These are phyloP conservation scores for Wickerhamiella shivajii DNA, from an alignment of 805 yeast species.

Conservation along the genomic window DNA sequence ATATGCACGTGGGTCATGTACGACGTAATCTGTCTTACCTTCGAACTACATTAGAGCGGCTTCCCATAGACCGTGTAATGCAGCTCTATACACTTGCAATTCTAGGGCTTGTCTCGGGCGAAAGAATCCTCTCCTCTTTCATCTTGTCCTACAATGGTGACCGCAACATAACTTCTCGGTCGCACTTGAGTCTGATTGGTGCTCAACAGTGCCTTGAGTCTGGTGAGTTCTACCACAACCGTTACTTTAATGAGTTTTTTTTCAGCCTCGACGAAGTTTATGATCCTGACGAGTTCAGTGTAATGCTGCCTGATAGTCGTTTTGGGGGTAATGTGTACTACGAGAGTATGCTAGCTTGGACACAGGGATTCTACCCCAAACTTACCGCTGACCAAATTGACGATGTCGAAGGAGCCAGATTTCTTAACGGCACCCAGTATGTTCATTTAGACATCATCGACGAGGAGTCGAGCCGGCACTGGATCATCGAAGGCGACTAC, in stretches of 20 bases:
- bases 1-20: too few relatives aligned
- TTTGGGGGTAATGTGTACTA: conserved; percentile 27
- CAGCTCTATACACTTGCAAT: not conserved
- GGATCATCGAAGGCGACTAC: conserved; percentile 31
- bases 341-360: conserved; percentile 30
- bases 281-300: conserved; percentile 27
- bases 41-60: too few relatives aligned
- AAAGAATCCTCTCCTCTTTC: conserved; percentile 27
- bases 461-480: conserved; percentile 25
- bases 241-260: conserved; percentile 27
- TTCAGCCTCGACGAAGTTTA: conserved; percentile 22
- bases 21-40: too few relatives aligned
- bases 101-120: conserved; percentile 9
- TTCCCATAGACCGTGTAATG: too few relatives aligned
- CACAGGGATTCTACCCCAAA: conserved; percentile 37
- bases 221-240: conserved; percentile 30
- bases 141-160: conserved; percentile 38
- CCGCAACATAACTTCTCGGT: conserved; percentile 33
- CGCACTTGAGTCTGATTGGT: conserved; percentile 32
- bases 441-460: conserved; percentile 28
- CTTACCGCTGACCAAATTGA: conserved; percentile 20
- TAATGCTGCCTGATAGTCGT: conserved; percentile 28
- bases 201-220: conserved; percentile 26
- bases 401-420: conserved; percentile 15
- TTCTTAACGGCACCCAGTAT: conserved; percentile 35